A percentile compares a stretch with the other conserved stretches of the same genome.
These are phyloP conservation scores for Malus fusca DNA, from an alignment of 306 rosid genomes.

Conservation along the genomic window DNA sequence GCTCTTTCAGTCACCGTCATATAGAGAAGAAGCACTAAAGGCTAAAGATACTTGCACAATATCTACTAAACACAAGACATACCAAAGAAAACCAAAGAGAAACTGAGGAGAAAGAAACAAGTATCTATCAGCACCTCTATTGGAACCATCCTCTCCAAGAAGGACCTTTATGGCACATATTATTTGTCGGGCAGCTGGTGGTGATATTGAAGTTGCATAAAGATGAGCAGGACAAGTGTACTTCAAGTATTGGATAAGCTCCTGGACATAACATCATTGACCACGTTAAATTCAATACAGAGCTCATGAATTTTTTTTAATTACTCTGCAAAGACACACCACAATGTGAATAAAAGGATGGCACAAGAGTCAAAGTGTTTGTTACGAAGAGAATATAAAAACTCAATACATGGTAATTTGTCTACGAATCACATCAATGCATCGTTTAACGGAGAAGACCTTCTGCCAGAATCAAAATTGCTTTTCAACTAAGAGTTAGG, in stretches of 20 bases:
- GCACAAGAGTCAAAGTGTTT: not conserved
- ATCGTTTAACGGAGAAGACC: not conserved
- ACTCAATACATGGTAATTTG: too few species aligned
- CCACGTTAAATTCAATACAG: not conserved
- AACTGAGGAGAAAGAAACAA: not conserved
- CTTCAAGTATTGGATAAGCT: slow-evolving; percentile 68
- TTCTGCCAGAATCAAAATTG: not conserved
- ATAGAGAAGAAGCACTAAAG: not conserved
- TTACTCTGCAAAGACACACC: not conserved
- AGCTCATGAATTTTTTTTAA: not conserved
- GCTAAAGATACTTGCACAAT: not conserved
- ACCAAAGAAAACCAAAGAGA: not conserved
- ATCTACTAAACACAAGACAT: not conserved
- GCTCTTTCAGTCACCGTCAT: not conserved
- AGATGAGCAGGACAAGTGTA: slow-evolving; percentile 87
- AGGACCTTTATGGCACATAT: slow-evolving; percentile 69
- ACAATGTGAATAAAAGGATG: not conserved
- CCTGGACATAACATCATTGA: slow-evolving; percentile 32
- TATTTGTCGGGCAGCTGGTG: slow-evolving; percentile 90
- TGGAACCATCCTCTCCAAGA: slow-evolving; percentile 93
- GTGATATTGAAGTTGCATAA: slow-evolving; percentile 87
- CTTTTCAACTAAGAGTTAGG: not conserved
- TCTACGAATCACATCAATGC: not conserved
- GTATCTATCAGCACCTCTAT: slow-evolving; percentile 48
- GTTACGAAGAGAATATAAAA: not conserved